Evolutionary conservation across 768 basidiomycete species (phyloP), one percentile per base, ranked within the genome.

Genomic region (Mycena albidolilacea): DNA sequence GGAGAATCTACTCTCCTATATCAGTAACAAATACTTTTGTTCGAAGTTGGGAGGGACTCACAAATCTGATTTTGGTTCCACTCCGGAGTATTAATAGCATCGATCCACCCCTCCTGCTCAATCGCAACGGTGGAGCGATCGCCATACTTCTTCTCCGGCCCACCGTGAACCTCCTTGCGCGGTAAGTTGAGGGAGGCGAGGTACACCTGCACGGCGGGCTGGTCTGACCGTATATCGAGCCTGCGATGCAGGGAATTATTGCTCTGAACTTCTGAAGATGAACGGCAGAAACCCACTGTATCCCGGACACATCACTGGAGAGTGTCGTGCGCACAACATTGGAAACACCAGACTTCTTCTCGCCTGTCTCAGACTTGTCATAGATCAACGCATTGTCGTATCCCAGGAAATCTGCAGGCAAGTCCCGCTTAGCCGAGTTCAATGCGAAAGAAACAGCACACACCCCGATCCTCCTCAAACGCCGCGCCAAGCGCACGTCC

Each of bases 21-120:
- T 38, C 5, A 19, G 30, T 15, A 21, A 23, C 61, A 21, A 64
- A 44, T 46, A 54, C 35, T 23, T 43, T 52, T 54, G 61, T 19
- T 39, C 64, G 38, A 64, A 43, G 43, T 30, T 30, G 30, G 30
- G 30, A 30, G 30, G 30, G 30, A 82, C 87, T 76, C 73, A 89
- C 87, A 87, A 58, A 90, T 88, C 74, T 89, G 87, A 77, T 90
- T 84, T 3, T 88, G 82, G 19, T 80, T 80, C 87, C 87, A 90
- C 77, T 89, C 85, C 0, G 89, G 89, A 6, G 85, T 88, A 71
- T 90, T 88, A 65, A 90, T 88, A 12, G 88, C 89, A 76, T 86
- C 89, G 55, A 90, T 81, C 72, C 86, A 87, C 9, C 88, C 87
- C 75, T 88, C 83, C 73, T 88, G 88, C 75, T 90, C 89, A 64